Evolutionary conservation across 805 yeast species (phyloP), one percentile per base, ranked within the genome.

Genomic region (Saccharomycopsis sp.): DNA sequence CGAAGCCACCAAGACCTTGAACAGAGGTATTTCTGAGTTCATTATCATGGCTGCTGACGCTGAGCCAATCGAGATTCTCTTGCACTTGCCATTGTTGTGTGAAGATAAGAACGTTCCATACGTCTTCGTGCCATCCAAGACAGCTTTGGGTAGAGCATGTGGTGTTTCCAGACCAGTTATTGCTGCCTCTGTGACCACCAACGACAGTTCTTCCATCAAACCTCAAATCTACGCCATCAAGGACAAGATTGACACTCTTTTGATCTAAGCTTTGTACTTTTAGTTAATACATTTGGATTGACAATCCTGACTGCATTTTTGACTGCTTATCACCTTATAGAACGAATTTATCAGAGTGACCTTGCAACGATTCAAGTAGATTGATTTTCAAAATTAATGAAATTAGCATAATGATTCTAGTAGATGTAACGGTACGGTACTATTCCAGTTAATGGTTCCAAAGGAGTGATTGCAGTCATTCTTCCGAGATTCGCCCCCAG

Each of bases 11-110:
- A 92, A 92, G 83, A 92, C 97, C 69, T 83, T 92, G 79, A 92
- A 92, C 88, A 89, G 98, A 82, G 99, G 99, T 85, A 92, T 92
- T 71, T 89, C 97, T 69, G 99, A 92, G 80, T 92, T 92, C 82
- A 91, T 92, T 76, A 89, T 92, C 79, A 90, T 94, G 97, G 99
- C 99, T 66, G 99, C 99, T 68, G 99, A 94, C 74, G 91, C 99
- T 70, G 97, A 91, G 78, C 99, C 99, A 69, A 91, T 94, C 72
- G 99, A 94, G 80, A 92, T 94, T 75, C 85, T 94, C 71, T 84
- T 94, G 76, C 99, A 94, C 75, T 83, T 94, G 75, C 99, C 99
- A 54, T 83, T 94, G 69, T 81, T 94, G 69, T 94, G 99, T 78
- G 99, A 94, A 80, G 99, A 94, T 79, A 94, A 94, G 83, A 94